Conservation (phyloP, 202 grass and related monocot species). For the Eragrostis tef region DNA sequence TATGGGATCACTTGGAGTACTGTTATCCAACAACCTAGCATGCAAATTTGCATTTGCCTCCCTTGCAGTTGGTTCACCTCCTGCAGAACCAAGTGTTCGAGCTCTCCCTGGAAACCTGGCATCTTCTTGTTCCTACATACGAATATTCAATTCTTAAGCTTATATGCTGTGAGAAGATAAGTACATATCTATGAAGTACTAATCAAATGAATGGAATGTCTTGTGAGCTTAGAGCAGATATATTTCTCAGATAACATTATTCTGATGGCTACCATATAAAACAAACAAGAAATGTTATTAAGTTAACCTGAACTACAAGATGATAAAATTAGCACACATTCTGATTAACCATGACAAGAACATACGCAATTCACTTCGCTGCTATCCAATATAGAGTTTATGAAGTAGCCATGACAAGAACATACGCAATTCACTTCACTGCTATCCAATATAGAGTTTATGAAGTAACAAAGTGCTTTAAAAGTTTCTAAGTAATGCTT, state of each 20-base stretch:
- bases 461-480: conserved; percentile 19
- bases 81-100: conserved; percentile 58
- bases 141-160: conserved; percentile 32
- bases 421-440: not conserved
- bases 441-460: not conserved
- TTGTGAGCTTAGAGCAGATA: conserved; percentile 16
- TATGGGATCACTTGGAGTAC: conserved; percentile 56
- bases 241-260: conserved; percentile 19
- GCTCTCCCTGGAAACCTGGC: conserved; percentile 91
- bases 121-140: conserved; percentile 76
- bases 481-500: conserved; percentile 7
- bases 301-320: not conserved
- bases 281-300: conserved; percentile 13
- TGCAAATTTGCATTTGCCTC: conserved; percentile 77
- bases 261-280: conserved; percentile 3
- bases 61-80: conserved; percentile 57
- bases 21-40: conserved; percentile 87
- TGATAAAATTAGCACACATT: not conserved
- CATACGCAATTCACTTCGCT: not conserved
- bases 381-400: not conserved
- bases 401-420: conserved; percentile 32
- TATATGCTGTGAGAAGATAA: conserved; percentile 8
- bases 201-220: conserved; percentile 16
- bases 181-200: conserved; percentile 18
- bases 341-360: conserved; percentile 20